phyloP scores from a whole-genome alignment of 73 alveolate genomes.

The Paramecium caudatum region DNA sequence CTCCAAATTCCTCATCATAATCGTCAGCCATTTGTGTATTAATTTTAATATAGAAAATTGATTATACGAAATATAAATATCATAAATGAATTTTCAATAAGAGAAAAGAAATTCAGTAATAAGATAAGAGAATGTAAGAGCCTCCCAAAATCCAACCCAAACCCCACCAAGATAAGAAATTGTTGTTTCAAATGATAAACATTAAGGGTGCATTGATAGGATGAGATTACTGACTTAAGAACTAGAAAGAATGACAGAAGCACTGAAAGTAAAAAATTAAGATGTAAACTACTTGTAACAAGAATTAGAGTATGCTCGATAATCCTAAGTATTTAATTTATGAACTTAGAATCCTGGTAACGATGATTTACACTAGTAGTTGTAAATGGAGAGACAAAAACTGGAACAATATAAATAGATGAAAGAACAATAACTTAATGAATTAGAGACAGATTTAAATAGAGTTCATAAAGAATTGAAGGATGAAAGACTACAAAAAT shows the following conservation, averaged over 20 bases:
- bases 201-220: constrained; percentile 22
- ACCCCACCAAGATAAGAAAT: constrained; percentile 6
- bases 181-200: not conserved
- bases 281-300: not conserved
- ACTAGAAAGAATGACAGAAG: constrained; percentile 25
- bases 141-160: not conserved
- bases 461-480: not conserved
- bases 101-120: constrained; percentile 54
- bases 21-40: not conserved
- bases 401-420: not conserved
- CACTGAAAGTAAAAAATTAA: not conserved
- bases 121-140: constrained; percentile 26
- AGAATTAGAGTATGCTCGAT: not conserved
- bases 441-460: not conserved
- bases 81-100: not conserved
- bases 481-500: constrained; percentile 27
- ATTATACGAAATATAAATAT: no score
- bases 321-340: not conserved
- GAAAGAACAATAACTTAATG: not conserved
- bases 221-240: not conserved
- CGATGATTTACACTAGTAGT: not conserved
- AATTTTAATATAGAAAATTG: no score
- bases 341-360: not conserved
- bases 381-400: not conserved
- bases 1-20: constrained; percentile 55